Conservation (phyloP, 148 eudicot genomes). For the Rhododendron griersonianum region DNA sequence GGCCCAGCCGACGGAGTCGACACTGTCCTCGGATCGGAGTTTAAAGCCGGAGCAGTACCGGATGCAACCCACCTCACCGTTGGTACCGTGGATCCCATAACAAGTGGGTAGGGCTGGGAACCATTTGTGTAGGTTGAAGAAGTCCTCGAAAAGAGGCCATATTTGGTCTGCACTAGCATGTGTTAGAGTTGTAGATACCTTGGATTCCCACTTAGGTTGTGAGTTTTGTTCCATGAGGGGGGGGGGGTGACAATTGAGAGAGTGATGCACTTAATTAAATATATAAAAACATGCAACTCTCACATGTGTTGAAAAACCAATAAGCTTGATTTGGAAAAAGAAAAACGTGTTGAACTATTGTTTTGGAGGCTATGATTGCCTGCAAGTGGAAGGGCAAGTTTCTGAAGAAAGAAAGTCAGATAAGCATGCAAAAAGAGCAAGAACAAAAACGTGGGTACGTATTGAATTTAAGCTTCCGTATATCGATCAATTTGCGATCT, state of each 20-base stretch:
- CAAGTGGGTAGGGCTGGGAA: slow-evolving; percentile 47
- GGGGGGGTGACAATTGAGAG: background rate
- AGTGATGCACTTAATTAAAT: background rate
- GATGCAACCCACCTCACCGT: slow-evolving; percentile 68
- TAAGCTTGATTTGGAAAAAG: no score
- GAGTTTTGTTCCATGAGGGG: slow-evolving; percentile 12
- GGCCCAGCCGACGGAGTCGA: slow-evolving; percentile 38
- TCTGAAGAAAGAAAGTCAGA: no score
- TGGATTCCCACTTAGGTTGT: slow-evolving; percentile 46
- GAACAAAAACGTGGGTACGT: no score
- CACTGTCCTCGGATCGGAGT: slow-evolving; percentile 20
- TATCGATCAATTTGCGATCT: no score
- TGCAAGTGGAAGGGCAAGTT: no score
- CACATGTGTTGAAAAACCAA: no score
- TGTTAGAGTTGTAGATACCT: slow-evolving; percentile 31
- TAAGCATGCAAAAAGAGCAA: no score
- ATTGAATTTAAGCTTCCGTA: no score
- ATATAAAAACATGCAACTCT: no score
- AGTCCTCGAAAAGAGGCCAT: slow-evolving; percentile 61
- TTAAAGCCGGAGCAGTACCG: slow-evolving; percentile 61
- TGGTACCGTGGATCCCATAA: slow-evolving; percentile 63
- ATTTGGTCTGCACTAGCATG: slow-evolving; percentile 46
- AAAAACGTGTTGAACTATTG: no score
- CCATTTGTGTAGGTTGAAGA: slow-evolving; percentile 64
- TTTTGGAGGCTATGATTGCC: no score